Evolutionary conservation across 2,329 filamentous ascomycete genomes (phyloP), one percentile per base, ranked within the genome.

Genomic region (Verticillium longisporum): DNA sequence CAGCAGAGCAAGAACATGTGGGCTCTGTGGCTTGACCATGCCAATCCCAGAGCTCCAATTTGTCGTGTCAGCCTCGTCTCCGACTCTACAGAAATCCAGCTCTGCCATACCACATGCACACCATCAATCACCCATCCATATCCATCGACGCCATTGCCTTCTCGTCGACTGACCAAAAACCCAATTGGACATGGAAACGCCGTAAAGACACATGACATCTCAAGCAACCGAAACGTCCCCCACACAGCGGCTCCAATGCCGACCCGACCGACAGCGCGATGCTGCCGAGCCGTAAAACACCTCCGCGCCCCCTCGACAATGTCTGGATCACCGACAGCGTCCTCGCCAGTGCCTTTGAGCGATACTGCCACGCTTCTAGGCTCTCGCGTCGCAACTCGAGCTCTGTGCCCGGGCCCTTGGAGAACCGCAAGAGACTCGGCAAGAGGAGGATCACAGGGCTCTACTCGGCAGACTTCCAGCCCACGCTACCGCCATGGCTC

Each of bases 281-380:
- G 80, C 77, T 78, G 75, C 69, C 76, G 78, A 74, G 78, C 76
- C 72, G 75, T 78, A 68, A 77, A 77, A 62, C 74, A 76, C 55
- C 68, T 78, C 53, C 65, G 71, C 54, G 66, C 74, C 21, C 67
- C 11, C 66, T 66, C 61, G 80, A 83, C 58, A 73, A 76, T 54
- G 68, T 87, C 66, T 88, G 86, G 84, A 79, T 88, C 64, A 80
- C 81, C 34, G 86, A 89, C 66, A 77, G 83, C 55, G 66, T 82
- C 31, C 77, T 89, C 14, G 71, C 74, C 31, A 72, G 74, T 59
- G 79, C 80, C 2, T 83, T 86, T 65, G 76, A 79, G 56, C 74
- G 77, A 18, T 81, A 77, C 67, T 76, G 70, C 58, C 65, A 68
- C 45, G 62, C 69, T 1, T 74, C 73, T 7, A 62, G 62, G 41